Base-by-base conservation (phyloP, 2,329 filamentous ascomycete species). In the Delphinella strobiligena region DNA sequence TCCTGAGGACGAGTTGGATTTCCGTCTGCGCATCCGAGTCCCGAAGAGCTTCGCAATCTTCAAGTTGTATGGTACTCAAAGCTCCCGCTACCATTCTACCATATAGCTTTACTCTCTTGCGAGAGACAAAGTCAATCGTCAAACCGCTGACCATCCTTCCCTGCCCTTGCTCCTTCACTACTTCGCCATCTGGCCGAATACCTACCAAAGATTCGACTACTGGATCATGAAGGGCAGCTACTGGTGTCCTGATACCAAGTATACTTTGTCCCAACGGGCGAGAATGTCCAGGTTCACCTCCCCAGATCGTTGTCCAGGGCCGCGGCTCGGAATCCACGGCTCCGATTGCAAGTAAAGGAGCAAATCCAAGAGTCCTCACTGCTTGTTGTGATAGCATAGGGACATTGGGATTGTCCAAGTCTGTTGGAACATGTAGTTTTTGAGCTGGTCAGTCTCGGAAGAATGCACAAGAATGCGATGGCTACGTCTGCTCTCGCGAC, bases 291-390 rank as follows among this genome's bases (percentile, higher is more conserved):
- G 71, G 59, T 42, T 78, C 66, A 12, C 85, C 85, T n/a, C 83
- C 83, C 75, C 81, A 82, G 5, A 93, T 46, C 0, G 81, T 81
- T 12, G 80, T 81, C 85, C 85, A 93, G 1, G 82, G 83, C 15
- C 74, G 64, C 2, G 71, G 71, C 15, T 75, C 52, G 2, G 61
- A 58, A 51, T 91, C 84, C 1, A 88, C 60, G 0, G 82, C 74
- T 1, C 85, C 85, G 14, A 93, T 61, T 0, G 82, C 83, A 11
- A 91, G 64, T 5, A 91, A 65, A 1, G 82, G 77, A 1, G 75
- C 78, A 12, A 62, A 61, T 37, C 71, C 66, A 3, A 87, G 67
- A 45, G 82, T 71, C 45, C 68, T 63, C 1, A 67, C 74, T 16
- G 80, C 78, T 12, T 74, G 67, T 4, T 68, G 65, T 0, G 75